Base-by-base conservation (phyloP, 345 rosid genomes). In the Barbarea vulgaris region DNA sequence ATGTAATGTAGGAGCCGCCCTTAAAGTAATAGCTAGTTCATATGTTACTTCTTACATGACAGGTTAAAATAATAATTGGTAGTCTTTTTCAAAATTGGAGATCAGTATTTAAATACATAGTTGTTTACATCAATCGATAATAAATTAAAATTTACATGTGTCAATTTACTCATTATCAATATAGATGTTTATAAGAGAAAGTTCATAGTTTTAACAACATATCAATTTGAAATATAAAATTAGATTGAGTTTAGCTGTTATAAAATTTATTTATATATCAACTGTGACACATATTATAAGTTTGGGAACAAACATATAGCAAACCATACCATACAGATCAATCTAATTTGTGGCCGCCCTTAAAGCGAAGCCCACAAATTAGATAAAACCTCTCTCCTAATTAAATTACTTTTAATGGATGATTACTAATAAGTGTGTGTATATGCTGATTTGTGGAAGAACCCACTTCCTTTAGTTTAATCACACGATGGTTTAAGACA, bases 361-460 rank as follows among this genome's bases (percentile, higher is more conserved):
- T 30, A 9, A 60, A 59, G 63, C 62, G 55, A 41, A 39, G 50
- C 14, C 74, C 79, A 76, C 74, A 50, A 17, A 67, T 60, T n/a
- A 75, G 56, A 60, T 47, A 22, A 48, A 47, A 67, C 60, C 69
- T 50, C 54, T 47, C 37, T 30, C 41, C 17, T 22, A 27, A 41
- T 55, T 68, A 67, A 67, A 70, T 15, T 39, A 24, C 5, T 15
- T 22, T 34, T 46, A 22, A 5, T 25, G 5, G 44, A 39, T 55
- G 17, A 54, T 55, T 55, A 42, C 17, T 21, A 50, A 33, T 21
- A 22, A 22, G 3, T n/a, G 12, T 42, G 27, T 5, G 21, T 55
- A 27, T 18, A 27, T 4, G 30, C 44, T 55, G 19, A 66, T 58
- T 47, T 36, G 24, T 47, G 72, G 67, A 28, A 9, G 60, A 64